A percentile compares a stretch with the other conserved stretches of the same genome.
These are phyloP conservation scores for Lomentospora prolificans DNA, from an alignment of 2,329 filamentous ascomycete genomes.

Conservation along the genomic window DNA sequence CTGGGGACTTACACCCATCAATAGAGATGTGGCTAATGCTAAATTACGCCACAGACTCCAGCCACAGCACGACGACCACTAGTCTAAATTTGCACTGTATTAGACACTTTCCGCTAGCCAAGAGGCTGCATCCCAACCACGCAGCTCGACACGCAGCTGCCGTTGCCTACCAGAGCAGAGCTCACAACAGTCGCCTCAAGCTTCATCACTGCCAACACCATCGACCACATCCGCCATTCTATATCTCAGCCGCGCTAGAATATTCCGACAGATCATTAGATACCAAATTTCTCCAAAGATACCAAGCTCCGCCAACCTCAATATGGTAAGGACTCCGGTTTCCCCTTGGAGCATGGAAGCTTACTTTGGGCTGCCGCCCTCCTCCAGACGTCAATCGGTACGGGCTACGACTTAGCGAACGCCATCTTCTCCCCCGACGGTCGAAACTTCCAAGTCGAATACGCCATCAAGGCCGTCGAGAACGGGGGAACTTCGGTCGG, in stretches of 20 bases:
- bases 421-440: conserved; percentile 99
- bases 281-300: neutral
- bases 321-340: neutral
- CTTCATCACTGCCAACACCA: conserved; percentile 11
- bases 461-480: conserved; percentile 96
- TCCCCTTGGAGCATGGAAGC: neutral
- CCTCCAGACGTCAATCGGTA: conserved; percentile 92
- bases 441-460: conserved; percentile 98
- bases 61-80: neutral
- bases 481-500: conserved; percentile 94
- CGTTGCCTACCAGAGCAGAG: conserved; percentile 7
- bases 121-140: conserved; percentile 8
- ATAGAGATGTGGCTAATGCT: too few species aligned
- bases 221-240: neutral
- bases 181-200: conserved; percentile 11
- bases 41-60: neutral
- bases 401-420: conserved; percentile 98
- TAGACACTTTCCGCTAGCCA: neutral
- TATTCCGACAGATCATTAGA: neutral
- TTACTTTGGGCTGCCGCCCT: neutral
- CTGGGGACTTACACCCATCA: too few species aligned
- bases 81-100: neutral
- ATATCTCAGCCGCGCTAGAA: neutral
- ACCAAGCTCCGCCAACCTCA: neutral
- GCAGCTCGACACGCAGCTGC: conserved; percentile 10